Conservation (phyloP, 352 stramenopile genomes). For the Aphanomyces cochlioides region DNA sequence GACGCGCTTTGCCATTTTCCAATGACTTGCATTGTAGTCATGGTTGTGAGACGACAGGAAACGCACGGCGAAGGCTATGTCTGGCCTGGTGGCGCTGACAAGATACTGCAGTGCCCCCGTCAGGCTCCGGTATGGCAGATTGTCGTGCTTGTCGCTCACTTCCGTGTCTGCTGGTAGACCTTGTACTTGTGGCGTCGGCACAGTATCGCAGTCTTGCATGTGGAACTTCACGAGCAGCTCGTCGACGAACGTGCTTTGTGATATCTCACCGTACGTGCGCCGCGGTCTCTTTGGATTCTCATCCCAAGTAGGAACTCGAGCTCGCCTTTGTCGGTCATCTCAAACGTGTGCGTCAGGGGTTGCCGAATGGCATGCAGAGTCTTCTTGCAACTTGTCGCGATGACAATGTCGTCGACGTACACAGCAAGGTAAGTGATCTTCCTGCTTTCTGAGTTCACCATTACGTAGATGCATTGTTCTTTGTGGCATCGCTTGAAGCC, state of each 20-base stretch:
- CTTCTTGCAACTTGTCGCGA: background rate
- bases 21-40: background rate
- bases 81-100: background rate
- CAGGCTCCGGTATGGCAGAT: background rate
- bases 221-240: background rate
- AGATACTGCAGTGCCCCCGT: background rate
- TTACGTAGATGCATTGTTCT: background rate
- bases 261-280: too few species aligned
- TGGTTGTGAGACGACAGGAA: background rate
- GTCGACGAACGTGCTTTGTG: too few species aligned
- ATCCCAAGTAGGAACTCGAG: too few species aligned
- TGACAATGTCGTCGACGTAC: background rate
- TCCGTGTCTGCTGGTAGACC: background rate
- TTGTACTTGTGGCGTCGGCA: background rate
- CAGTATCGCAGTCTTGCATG: background rate
- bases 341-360: background rate
- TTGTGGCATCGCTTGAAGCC: slow-evolving; percentile 23
- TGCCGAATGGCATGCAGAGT: background rate
- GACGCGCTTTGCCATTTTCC: background rate
- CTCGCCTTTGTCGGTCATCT: background rate
- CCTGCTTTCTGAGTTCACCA: background rate
- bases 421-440: background rate
- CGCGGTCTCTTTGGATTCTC: too few species aligned
- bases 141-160: background rate
- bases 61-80: background rate